Conservation (phyloP, 495 filamentous ascomycete genomes). For the Xylaria telfairii region DNA sequence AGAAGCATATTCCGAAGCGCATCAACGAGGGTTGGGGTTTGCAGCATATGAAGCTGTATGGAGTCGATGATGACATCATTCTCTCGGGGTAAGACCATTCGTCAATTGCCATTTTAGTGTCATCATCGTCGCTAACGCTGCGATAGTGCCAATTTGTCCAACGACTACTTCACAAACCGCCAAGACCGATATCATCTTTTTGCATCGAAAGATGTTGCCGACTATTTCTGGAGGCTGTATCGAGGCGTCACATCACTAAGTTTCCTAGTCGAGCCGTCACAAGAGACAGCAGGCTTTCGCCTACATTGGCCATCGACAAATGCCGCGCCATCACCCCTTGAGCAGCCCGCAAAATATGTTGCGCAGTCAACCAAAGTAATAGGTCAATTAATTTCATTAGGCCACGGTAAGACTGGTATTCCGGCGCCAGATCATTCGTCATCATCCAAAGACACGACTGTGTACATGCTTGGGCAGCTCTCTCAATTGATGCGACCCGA, state of each 20-base stretch:
- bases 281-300: conserved; percentile 66
- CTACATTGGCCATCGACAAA: conserved; percentile 83
- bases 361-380: conserved; percentile 69
- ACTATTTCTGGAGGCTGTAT: conserved; percentile 83
- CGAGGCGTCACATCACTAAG: conserved; percentile 78
- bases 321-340: conserved; percentile 71
- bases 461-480: conserved; percentile 87
- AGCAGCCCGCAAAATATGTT: conserved; percentile 70
- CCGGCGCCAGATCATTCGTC: conserved; percentile 23
- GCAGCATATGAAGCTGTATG: conserved; percentile 99
- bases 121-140: neutral
- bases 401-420: conserved; percentile 22
- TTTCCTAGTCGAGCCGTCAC: conserved; percentile 73
- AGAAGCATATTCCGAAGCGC: conserved; percentile 80
- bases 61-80: conserved; percentile 93
- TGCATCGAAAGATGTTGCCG: conserved; percentile 73
- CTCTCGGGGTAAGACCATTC: conserved; percentile 71
- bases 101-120: neutral
- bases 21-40: conserved; percentile 99
- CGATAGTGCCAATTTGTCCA: conserved; percentile 82
- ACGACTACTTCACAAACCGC: conserved; percentile 95
- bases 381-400: conserved; percentile 63
- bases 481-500: conserved; percentile 81
- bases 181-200: conserved; percentile 96
- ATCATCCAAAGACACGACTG: conserved; percentile 64